phyloP scores from a whole-genome alignment of 495 filamentous ascomycete genomes.

The Chaetomium fimeti region DNA sequence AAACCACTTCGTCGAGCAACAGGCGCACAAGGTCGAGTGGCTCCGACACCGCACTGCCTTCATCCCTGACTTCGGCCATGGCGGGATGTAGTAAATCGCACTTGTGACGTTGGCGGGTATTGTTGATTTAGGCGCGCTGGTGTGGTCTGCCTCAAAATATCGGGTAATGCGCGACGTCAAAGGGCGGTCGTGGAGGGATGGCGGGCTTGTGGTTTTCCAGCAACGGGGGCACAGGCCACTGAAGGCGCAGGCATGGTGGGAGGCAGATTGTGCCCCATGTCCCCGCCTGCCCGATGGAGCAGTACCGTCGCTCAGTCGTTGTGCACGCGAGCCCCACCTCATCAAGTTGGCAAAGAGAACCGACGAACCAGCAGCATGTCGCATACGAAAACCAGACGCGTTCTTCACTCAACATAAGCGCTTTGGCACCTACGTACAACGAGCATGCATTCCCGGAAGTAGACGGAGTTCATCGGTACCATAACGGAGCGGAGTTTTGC shows the following conservation, averaged over 20 bases:
- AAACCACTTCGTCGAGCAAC: slow-evolving; percentile 90
- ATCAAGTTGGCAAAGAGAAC: neutral
- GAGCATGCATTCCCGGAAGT: too few species aligned
- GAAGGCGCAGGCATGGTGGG: neutral
- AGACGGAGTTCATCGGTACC: too few species aligned
- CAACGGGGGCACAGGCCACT: neutral
- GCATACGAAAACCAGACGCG: too few species aligned
- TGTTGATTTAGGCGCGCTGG: neutral
- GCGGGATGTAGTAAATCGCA: neutral
- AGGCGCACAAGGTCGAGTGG: slow-evolving; percentile 94
- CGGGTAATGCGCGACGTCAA: neutral
- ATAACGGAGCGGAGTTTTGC: too few species aligned
- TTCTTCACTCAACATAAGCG: too few species aligned
- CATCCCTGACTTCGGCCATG: slow-evolving; percentile 75
- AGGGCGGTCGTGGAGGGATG: slow-evolving; percentile 1
- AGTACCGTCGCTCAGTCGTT: neutral
- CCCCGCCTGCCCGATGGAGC: slow-evolving; percentile 6
- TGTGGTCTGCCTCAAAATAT: neutral
- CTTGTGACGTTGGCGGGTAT: neutral
- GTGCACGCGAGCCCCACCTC: neutral
- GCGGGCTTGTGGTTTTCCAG: slow-evolving; percentile 15
- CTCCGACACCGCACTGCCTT: slow-evolving; percentile 67
- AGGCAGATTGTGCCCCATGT: neutral
- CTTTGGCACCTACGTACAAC: too few species aligned
- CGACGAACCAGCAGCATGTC: too few species aligned